These are phyloP conservation scores for Aspergillus awamori DNA, from an alignment of 2,329 filamentous ascomycete genomes.

Conservation along the genomic window DNA sequence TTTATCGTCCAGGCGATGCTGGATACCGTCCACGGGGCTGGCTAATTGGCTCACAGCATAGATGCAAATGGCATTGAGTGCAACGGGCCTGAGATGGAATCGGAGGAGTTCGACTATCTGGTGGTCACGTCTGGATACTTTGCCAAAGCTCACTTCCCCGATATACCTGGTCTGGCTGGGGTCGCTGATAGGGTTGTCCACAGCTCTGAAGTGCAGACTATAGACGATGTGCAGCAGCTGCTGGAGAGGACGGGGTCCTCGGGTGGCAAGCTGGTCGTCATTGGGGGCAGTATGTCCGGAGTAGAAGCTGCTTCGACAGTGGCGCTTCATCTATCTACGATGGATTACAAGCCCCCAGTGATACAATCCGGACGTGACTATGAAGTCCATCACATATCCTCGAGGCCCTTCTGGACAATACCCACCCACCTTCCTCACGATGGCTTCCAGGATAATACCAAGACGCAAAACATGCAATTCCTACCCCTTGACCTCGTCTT, in stretches of 20 bases:
- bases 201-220: conserved; percentile 66
- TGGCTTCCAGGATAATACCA: conserved; percentile 7
- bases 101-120: conserved; percentile 66
- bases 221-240: conserved; percentile 39
- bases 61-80: background rate
- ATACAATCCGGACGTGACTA: conserved; percentile 46
- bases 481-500: conserved; percentile 72
- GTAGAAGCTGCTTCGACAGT: conserved; percentile 75
- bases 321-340: conserved; percentile 70
- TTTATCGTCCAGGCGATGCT: too few species aligned
- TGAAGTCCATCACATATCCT: conserved; percentile 68
- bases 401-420: conserved; percentile 72
- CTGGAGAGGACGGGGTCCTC: conserved; percentile 15
- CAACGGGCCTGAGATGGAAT: conserved; percentile 13
- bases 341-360: conserved; percentile 48
- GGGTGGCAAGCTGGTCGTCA: conserved; percentile 68
- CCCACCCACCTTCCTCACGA: conserved; percentile 54
- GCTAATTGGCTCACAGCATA: background rate
- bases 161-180: conserved; percentile 38
- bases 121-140: conserved; percentile 79
- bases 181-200: conserved; percentile 61
- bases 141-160: conserved; percentile 60
- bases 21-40: too few species aligned
- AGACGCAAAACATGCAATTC: conserved; percentile 53
- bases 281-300: conserved; percentile 82